These are phyloP conservation scores for Tuber indicum DNA, from an alignment of 495 filamentous ascomycete species.

Conservation along the genomic window DNA sequence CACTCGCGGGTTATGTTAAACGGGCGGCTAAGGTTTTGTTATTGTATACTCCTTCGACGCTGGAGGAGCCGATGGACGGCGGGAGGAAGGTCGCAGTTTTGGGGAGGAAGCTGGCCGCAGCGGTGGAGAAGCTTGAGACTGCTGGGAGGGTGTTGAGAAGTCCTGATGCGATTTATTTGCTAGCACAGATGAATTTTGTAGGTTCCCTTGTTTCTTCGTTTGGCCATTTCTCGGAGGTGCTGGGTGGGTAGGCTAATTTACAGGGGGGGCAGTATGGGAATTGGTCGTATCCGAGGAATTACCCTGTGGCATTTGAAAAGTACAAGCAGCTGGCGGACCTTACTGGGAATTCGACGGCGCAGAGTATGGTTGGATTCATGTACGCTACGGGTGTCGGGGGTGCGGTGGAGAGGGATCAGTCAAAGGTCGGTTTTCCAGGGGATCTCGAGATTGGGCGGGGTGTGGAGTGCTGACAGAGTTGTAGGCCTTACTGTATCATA, in stretches of 20 bases:
- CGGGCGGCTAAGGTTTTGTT: conserved; percentile 17
- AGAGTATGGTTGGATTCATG: conserved; percentile 93
- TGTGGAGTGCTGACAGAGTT: conserved; percentile 11
- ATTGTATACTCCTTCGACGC: conserved; percentile 27
- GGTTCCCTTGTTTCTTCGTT: conserved; percentile 4
- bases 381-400: conserved; percentile 87
- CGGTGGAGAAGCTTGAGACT: conserved; percentile 65
- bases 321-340: conserved; percentile 71
- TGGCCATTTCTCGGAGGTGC: conserved; percentile 8
- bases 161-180: conserved; percentile 78
- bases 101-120: conserved; percentile 42
- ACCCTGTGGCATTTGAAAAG: conserved; percentile 70
- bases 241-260: conserved; percentile 13
- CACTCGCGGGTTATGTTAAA: conserved; percentile 24
- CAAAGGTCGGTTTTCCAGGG: conserved; percentile 48
- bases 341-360: conserved; percentile 82
- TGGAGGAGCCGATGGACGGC: conserved; percentile 32
- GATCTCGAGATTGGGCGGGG: background rate
- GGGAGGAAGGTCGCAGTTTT: conserved; percentile 18
- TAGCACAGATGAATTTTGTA: conserved; percentile 87
- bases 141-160: conserved; percentile 72
- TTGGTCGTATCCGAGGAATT: conserved; percentile 78
- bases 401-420: conserved; percentile 79
- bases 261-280: conserved; percentile 60
- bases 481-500: conserved; percentile 78